Base-by-base conservation (phyloP, 2,329 filamentous ascomycete genomes). In the Aspergillus sclerotialis region DNA sequence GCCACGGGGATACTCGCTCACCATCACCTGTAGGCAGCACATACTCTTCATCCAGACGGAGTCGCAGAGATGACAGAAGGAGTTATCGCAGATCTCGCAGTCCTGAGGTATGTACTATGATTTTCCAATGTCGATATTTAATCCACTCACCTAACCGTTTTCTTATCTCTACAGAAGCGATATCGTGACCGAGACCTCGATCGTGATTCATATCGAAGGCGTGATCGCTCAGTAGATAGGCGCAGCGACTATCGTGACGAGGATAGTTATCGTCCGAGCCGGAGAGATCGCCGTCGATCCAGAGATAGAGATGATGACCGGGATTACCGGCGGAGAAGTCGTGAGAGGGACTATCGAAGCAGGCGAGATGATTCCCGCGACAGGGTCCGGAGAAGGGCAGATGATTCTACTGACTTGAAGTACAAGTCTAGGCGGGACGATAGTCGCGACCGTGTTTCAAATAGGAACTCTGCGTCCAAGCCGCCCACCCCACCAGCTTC, bases 11-110 rank as follows among this genome's bases (percentile, higher is more conserved):
- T 64, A 69, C 70, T 70, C 74, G 84, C 84, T 90, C 84, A 89
- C 85, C 84, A 84, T 87, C 82, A 80, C 83, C 83, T 81, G 80
- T 82, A 88, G 84, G 83, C 78, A 87, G 83, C 74, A 80, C 84
- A 60, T 74, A 76, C 65, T 80, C 78, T 65, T 78, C 80, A 57
- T 80, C 78, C 68, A 82, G 78, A 68, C 76, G 78, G 42, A 64
- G 52, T 52, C 67, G 69, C 53, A 68, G 70, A 62, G 73, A 71
- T 48, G 70, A 73, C 55, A 60, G 60, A 31, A 65, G 69, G 40
- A 52, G 58, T 33, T 64, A 63, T 45, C 60, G 67, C 37, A 60
- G 64, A 43, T 67, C 66, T 36, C 61, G 64, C 43, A 72, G 67
- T 42, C 68, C 68, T 34, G 65, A 68, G 49, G 68, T 71, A 61